Percentiles rank a stretch among this genome's conserved stretches.
Evolutionary conservation across 2,329 filamentous ascomycete species (phyloP).

Genomic region (Aureobasidium leucospermi): DNA sequence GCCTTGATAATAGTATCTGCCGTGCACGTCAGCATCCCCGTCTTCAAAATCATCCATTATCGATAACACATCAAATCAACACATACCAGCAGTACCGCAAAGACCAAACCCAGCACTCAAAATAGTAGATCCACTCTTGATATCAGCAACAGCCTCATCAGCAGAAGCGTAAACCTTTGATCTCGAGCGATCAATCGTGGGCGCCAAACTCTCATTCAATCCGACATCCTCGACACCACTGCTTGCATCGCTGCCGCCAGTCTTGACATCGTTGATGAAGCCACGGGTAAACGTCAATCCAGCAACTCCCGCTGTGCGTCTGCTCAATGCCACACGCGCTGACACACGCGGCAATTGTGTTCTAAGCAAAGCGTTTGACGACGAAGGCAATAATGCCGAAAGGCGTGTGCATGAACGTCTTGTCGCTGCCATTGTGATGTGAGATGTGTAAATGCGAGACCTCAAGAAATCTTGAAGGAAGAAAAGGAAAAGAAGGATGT

Average conservation of each 20-base stretch:
- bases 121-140: constrained; percentile 69
- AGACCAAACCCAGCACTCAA: constrained; percentile 79
- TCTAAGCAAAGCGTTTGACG: not conserved
- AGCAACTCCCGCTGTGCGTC: not conserved
- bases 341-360: constrained; percentile 1
- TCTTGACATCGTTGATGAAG: constrained; percentile 9
- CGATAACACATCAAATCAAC: not conserved
- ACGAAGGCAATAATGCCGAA: constrained; percentile 6
- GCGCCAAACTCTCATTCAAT: constrained; percentile 5
- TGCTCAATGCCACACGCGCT: not conserved
- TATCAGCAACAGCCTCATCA: constrained; percentile 46
- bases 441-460: not conserved
- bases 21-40: constrained; percentile 26
- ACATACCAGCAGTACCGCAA: constrained; percentile 51
- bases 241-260: not conserved
- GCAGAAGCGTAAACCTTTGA: constrained; percentile 29
- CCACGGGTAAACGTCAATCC: not conserved
- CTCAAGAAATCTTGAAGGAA: not conserved
- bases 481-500: not conserved
- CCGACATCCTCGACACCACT: not conserved
- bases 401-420: constrained; percentile 10
- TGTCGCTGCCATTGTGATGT: constrained; percentile 7
- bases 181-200: constrained; percentile 18
- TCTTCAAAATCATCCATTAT: not conserved
- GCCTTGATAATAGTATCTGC: constrained; percentile 70